Conservation (phyloP, 2,329 filamentous ascomycete species). For the Lasiodiplodia sp. region DNA sequence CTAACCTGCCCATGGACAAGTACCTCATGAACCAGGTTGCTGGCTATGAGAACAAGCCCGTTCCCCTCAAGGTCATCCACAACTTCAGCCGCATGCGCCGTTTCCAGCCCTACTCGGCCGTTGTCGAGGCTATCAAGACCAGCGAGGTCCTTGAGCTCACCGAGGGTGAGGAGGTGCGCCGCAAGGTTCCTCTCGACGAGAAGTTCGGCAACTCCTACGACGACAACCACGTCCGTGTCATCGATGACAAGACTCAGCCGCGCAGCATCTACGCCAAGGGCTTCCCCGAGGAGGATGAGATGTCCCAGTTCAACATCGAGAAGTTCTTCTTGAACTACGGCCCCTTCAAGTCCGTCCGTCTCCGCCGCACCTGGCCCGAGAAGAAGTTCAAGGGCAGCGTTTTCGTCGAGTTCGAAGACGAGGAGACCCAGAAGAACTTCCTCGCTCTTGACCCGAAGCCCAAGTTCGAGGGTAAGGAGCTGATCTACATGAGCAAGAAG, state of each 20-base stretch:
- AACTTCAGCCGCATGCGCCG: constrained; percentile 95
- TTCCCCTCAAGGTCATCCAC: constrained; percentile 79
- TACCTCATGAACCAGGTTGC: constrained; percentile 82
- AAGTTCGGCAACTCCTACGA: constrained; percentile 56
- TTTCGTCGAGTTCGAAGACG: constrained; percentile 88
- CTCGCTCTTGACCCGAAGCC: constrained; percentile 80
- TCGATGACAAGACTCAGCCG: constrained; percentile 71
- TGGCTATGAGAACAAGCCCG: constrained; percentile 80
- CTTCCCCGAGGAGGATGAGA: constrained; percentile 83
- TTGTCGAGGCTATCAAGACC: constrained; percentile 82
- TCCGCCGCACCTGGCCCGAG: constrained; percentile 75
- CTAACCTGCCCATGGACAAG: constrained; percentile 87
- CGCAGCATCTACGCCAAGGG: constrained; percentile 91
- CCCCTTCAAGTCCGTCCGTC: constrained; percentile 80
- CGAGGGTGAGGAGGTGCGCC: constrained; percentile 67
- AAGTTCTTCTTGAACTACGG: constrained; percentile 86
- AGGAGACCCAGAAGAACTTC: constrained; percentile 82
- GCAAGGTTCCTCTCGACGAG: constrained; percentile 69
- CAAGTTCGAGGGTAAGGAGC: constrained; percentile 79
- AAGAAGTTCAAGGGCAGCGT: constrained; percentile 93
- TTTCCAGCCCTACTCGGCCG: constrained; percentile 85
- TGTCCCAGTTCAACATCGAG: constrained; percentile 93
- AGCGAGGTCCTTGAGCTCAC: constrained; percentile 76
- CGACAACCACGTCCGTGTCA: constrained; percentile 61
- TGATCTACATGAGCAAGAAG: constrained; percentile 86